phyloP scores from a whole-genome alignment of 2,329 filamentous ascomycete species.

The Didymella lethalis region DNA sequence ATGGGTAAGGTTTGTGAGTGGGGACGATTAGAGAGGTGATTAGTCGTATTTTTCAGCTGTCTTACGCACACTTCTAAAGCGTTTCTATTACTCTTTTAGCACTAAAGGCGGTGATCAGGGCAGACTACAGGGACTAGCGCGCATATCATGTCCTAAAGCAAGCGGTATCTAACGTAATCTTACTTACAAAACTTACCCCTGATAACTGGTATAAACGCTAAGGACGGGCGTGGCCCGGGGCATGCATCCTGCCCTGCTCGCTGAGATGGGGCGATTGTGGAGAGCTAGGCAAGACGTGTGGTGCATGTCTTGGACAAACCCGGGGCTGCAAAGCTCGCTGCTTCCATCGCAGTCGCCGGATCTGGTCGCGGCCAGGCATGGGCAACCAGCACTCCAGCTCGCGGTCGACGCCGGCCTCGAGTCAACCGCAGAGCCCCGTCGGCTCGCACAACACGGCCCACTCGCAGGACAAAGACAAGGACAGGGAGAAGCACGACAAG shows the following conservation, averaged over 20 bases:
- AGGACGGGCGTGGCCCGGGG: too few relatives aligned
- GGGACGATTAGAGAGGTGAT: too few relatives aligned
- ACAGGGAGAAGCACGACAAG: constrained; percentile 3
- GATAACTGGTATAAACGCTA: too few relatives aligned
- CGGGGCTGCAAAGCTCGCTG: neutral
- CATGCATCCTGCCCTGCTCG: constrained; percentile 24
- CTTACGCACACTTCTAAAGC: too few relatives aligned
- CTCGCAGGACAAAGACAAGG: neutral
- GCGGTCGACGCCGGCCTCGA: constrained; percentile 28
- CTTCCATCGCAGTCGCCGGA: constrained; percentile 1
- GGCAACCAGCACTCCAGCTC: constrained; percentile 47
- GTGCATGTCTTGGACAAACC: neutral
- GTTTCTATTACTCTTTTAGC: too few relatives aligned
- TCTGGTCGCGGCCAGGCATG: constrained; percentile 30
- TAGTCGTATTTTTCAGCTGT: too few relatives aligned
- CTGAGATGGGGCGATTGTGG: constrained; percentile 22
- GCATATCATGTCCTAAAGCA: too few relatives aligned
- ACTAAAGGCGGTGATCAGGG: too few relatives aligned
- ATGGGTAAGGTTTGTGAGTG: too few relatives aligned
- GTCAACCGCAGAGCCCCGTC: constrained; percentile 39
- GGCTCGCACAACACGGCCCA: constrained; percentile 10
- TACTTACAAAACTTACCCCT: too few relatives aligned
- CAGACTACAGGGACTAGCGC: too few relatives aligned
- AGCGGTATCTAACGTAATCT: too few relatives aligned
- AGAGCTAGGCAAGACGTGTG: constrained; percentile 24